A percentile compares a stretch with the other conserved stretches of the same genome.
These are phyloP conservation scores for Isochrysis galbana DNA, from an alignment of 78 protist species.

Conservation along the genomic window DNA sequence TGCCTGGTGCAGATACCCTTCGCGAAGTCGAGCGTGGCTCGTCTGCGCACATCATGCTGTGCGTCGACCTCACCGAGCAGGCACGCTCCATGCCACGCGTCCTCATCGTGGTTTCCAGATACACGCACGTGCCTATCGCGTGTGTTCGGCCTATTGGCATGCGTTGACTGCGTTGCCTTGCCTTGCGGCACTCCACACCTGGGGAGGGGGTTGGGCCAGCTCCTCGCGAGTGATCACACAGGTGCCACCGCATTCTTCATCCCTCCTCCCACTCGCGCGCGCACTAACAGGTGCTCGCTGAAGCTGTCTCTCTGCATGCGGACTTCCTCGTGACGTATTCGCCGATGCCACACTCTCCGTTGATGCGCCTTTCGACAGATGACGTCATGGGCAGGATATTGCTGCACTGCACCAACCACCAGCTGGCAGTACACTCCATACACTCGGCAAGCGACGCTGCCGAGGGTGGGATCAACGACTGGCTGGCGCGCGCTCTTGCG, in stretches of 20 bases:
- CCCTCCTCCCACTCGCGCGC: too few relatives aligned
- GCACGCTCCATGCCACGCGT: too few relatives aligned
- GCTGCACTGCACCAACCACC: background rate
- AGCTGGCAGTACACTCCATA: background rate
- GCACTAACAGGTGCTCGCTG: too few relatives aligned
- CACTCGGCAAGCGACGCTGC: background rate
- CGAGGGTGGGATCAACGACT: background rate
- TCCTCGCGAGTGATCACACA: too few relatives aligned
- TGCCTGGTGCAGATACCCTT: too few relatives aligned
- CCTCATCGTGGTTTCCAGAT: too few relatives aligned
- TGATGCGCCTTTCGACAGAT: background rate
- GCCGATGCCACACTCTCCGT: background rate
- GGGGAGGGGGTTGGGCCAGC: too few relatives aligned
- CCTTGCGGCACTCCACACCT: too few relatives aligned
- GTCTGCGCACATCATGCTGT: background rate
- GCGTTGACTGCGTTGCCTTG: too few relatives aligned
- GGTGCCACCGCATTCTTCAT: too few relatives aligned
- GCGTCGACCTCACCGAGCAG: constrained; percentile 10
- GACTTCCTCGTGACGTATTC: background rate
- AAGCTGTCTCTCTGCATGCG: background rate
- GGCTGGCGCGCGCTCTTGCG: background rate
- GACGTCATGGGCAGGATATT: background rate
- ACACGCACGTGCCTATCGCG: too few relatives aligned
- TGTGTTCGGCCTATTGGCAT: too few relatives aligned
- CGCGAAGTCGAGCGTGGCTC: background rate